Base-by-base conservation (phyloP, 805 yeast species). In the Kregervanrija fluxuum region DNA sequence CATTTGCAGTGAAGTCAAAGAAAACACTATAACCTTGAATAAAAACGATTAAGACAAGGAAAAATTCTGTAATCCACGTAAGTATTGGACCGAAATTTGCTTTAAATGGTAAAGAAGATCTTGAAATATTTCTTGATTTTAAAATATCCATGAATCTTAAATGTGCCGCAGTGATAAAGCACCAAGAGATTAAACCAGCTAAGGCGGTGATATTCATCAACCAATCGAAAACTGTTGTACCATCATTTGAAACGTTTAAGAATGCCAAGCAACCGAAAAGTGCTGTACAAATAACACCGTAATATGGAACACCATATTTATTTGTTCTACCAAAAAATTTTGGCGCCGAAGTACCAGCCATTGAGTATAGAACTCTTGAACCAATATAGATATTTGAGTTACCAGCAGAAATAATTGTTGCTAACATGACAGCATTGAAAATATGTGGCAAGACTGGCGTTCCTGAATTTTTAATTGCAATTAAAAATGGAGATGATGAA, bases 131-230 rank as follows among this genome's bases (percentile, higher is more conserved):
- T 60, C 88, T 76, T 16, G 67, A 60, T 53, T 73, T 75, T 54
- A 86, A 65, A 32, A 82, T 80, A 35, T 68, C 62, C 81, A 83
- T 83, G 65, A 83, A 84, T 60, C 90, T 70, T 46, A 84, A 64
- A 62, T 82, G 90, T 3, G 84, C 69, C 38, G 74, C 62, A 30
- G 80, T 71, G 48, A 83, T 82, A 59, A 78, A 74, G 40, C 79
- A 73, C 90, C 90, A 82, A 13, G 85, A 73, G 53, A 82, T 79
- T 52, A 83, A 71, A 47, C 90, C 90, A 10, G 89, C 81, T 40
- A 82, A 82, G 30, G 85, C 85, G n/a, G 86, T 75, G 54, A 84
- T 82, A 61, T 82, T 82, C 52, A 82, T 65, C 47, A 84, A 69
- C 90, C 90, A 84, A 56, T 74, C 67, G 66, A 84, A 84, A 30